Evolutionary conservation across 2,329 filamentous ascomycete genomes (phyloP), one percentile per base, ranked within the genome.

Genomic region (Exophiala dermatitidis): DNA sequence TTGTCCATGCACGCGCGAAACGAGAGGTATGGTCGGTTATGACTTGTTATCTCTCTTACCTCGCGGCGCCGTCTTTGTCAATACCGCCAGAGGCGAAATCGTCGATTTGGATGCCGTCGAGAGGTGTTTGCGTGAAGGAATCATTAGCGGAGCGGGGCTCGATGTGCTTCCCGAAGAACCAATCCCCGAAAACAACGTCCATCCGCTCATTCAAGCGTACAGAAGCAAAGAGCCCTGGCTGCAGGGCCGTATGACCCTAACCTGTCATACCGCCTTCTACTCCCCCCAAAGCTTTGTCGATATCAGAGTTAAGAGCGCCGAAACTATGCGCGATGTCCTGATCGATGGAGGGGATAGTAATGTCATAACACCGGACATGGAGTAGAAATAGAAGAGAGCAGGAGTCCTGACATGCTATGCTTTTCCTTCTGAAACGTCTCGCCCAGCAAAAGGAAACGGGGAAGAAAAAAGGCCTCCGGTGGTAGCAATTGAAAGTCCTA

Each of bases 51-150:
- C 66, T 3, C 64, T 71, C 58, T 82, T 85, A 74, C 84, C 84
- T 67, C 65, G 68, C 5, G 80, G 77, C 1, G 81, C 77, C 0
- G 71, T 85, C 66, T 69, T 87, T 32, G 74, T 87, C 59, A 85
- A 87, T 67, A 87, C 83, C 0, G 85, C 82, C 2, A 78, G 84
- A 1, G 84, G 84, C 19, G 82, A 77, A 1, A 69, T 87, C 49
- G 73, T 87, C 55, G 72, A 85, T 63, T 83, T 81, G 0, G 68
- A 69, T 31, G 77, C 81, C 7, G 76, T 84, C 52, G 58, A 62
- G 45, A 26, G 53, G 29, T 53, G 52, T 37, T 28, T 62, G 40
- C 48, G 53, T 10, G 60, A 62, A 37, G 58, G 49, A 7, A 57
- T 62, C 26, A 50, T 62, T 32, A 46, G 40, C 6, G 60, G 60